phyloP scores from a whole-genome alignment of 2,329 filamentous ascomycete genomes.

The Talaromyces sp. region DNA sequence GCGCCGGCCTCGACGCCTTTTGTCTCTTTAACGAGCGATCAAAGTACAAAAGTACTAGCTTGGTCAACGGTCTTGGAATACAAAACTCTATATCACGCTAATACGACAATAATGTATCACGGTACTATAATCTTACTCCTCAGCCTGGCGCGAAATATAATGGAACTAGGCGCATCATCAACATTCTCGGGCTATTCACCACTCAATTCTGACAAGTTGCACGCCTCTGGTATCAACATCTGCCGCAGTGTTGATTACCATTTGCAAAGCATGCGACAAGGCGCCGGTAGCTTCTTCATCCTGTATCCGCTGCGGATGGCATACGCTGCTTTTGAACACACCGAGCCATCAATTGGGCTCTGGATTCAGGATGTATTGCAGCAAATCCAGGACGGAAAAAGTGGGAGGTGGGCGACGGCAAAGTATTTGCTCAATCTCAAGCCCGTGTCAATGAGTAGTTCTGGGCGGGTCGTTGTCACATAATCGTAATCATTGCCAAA shows the following conservation, averaged over 20 bases:
- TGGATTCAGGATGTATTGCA: constrained; percentile 11
- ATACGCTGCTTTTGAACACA: not conserved
- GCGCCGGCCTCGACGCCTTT: not conserved
- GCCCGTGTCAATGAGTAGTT: not conserved
- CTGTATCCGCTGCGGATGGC: constrained; percentile 14
- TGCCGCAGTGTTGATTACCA: constrained; percentile 16
- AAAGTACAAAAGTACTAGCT: not conserved
- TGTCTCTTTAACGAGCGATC: not conserved
- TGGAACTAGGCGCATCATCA: not conserved
- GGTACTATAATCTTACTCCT: constrained; percentile 3
- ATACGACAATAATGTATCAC: constrained; percentile 3
- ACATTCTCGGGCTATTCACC: not conserved
- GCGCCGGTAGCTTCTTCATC: constrained; percentile 13
- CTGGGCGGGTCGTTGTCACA: not conserved
- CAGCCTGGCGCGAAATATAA: not conserved
- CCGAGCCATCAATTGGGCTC: not conserved
- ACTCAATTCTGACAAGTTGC: not conserved
- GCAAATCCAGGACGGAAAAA: constrained; percentile 7
- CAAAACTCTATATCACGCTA: constrained; percentile 7
- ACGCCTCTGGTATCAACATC: constrained; percentile 2
- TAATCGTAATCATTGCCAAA: too few relatives aligned
- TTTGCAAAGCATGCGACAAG: constrained; percentile 15
- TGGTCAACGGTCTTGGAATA: constrained; percentile 16
- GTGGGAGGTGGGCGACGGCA: constrained; percentile 14
- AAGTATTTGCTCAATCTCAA: constrained; percentile 11